Evolutionary conservation across 2,329 filamentous ascomycete genomes (phyloP).

Genomic region (Pezicula rhizophila): DNA sequence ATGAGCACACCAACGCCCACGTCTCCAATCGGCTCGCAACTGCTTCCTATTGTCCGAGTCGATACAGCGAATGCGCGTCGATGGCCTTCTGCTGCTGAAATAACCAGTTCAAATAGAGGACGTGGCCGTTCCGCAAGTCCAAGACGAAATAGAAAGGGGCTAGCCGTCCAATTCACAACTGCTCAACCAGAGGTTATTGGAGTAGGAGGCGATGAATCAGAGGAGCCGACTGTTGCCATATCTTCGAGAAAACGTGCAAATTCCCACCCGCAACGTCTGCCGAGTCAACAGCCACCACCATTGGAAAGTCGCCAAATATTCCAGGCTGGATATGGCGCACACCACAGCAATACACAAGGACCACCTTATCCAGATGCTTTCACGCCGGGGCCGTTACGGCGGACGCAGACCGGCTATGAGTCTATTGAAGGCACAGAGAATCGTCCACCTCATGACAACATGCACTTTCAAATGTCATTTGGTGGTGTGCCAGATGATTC

Average conservation of each 20-base stretch:
- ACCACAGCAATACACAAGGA: not conserved
- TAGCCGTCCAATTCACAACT: slow-evolving; percentile 70
- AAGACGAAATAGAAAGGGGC: slow-evolving; percentile 53
- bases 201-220: slow-evolving; percentile 83
- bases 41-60: slow-evolving; percentile 27
- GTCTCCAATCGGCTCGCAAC: slow-evolving; percentile 7
- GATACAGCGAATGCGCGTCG: slow-evolving; percentile 43
- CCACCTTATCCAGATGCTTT: slow-evolving; percentile 35
- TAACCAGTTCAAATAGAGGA: slow-evolving; percentile 21
- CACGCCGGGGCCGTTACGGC: slow-evolving; percentile 45
- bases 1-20: slow-evolving; percentile 44
- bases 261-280: slow-evolving; percentile 15
- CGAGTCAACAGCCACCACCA: slow-evolving; percentile 2
- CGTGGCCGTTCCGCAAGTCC: slow-evolving; percentile 25
- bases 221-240: slow-evolving; percentile 66
- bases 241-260: slow-evolving; percentile 44
- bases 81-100: slow-evolving; percentile 42
- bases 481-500: not conserved
- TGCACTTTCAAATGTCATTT: not conserved
- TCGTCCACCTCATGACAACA: slow-evolving; percentile 1
- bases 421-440: slow-evolving; percentile 12
- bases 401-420: slow-evolving; percentile 50
- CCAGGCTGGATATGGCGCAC: not conserved
- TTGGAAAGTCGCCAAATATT: slow-evolving; percentile 1
- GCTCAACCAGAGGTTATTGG: slow-evolving; percentile 76